A percentile compares a stretch with the other conserved stretches of the same genome.
Evolutionary conservation across 306 rosid genomes (phyloP).

Genomic region (Malus orientalis): DNA sequence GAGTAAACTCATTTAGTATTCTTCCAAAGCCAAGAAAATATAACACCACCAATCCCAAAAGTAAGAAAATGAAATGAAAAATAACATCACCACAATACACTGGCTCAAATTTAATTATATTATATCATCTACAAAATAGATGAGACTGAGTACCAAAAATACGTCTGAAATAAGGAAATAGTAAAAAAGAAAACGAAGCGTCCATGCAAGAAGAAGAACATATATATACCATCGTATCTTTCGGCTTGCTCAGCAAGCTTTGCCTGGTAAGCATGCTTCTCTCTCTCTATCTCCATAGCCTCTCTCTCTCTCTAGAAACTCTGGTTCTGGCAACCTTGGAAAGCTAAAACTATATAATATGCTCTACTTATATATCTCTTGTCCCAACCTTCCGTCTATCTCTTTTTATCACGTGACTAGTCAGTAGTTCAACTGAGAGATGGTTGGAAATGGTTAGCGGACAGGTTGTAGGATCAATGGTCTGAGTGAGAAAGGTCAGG

Average conservation of each 20-base stretch:
- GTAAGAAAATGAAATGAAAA: background rate
- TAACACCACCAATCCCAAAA: no score
- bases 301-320: background rate
- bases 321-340: background rate
- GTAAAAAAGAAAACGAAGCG: background rate
- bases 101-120: no score
- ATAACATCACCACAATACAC: no score
- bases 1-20: background rate
- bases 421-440: background rate
- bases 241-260: constrained; percentile 42
- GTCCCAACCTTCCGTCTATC: background rate
- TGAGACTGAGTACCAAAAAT: background rate
- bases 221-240: constrained; percentile 31
- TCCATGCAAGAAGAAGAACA: constrained; percentile 1
- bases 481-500: background rate
- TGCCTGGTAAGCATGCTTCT: constrained; percentile 30
- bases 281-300: constrained; percentile 31
- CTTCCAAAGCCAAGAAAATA: background rate
- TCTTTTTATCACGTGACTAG: background rate
- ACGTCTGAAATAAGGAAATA: background rate
- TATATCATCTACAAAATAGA: background rate
- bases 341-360: background rate
- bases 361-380: background rate
- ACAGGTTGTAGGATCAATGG: background rate
- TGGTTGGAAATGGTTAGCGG: background rate